Evolutionary conservation across 2,329 filamentous ascomycete genomes (phyloP).

Genomic region (Phialophora chinensis): DNA sequence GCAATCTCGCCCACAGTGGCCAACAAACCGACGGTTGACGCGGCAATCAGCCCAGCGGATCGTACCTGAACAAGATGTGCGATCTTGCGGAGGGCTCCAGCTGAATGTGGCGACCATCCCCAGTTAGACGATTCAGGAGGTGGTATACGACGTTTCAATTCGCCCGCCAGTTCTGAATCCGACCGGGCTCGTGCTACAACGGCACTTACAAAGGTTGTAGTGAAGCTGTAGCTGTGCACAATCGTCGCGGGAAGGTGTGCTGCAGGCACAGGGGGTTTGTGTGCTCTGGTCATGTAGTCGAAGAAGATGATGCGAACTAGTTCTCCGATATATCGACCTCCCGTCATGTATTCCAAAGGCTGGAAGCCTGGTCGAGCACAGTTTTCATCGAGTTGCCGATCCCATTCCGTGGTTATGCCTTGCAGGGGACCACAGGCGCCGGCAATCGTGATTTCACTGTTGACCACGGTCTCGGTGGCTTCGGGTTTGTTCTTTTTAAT

Average conservation of each 20-base stretch:
- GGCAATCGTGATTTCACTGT: slow-evolving; percentile 84
- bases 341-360: slow-evolving; percentile 83
- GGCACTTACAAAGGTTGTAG: slow-evolving; percentile 75
- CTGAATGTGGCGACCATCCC: slow-evolving; percentile 67
- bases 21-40: slow-evolving; percentile 72
- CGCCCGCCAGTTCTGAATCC: slow-evolving; percentile 56
- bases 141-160: slow-evolving; percentile 61
- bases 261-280: slow-evolving; percentile 47
- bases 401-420: slow-evolving; percentile 74
- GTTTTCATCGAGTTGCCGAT: slow-evolving; percentile 67
- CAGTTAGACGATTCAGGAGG: slow-evolving; percentile 57
- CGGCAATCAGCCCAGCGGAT: slow-evolving; percentile 75
- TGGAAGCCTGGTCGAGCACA: slow-evolving; percentile 78
- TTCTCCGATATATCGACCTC: slow-evolving; percentile 78
- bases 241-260: slow-evolving; percentile 62
- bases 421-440: slow-evolving; percentile 72
- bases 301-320: slow-evolving; percentile 73
- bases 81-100: slow-evolving; percentile 67
- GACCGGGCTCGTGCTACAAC: slow-evolving; percentile 63
- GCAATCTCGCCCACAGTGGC: slow-evolving; percentile 70
- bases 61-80: slow-evolving; percentile 73
- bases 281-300: slow-evolving; percentile 63
- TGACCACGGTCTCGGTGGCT: slow-evolving; percentile 73
- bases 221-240: slow-evolving; percentile 65
- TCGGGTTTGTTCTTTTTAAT: slow-evolving; percentile 56